phyloP scores from a whole-genome alignment of 2,329 filamentous ascomycete genomes.

The Alternaria dauci region DNA sequence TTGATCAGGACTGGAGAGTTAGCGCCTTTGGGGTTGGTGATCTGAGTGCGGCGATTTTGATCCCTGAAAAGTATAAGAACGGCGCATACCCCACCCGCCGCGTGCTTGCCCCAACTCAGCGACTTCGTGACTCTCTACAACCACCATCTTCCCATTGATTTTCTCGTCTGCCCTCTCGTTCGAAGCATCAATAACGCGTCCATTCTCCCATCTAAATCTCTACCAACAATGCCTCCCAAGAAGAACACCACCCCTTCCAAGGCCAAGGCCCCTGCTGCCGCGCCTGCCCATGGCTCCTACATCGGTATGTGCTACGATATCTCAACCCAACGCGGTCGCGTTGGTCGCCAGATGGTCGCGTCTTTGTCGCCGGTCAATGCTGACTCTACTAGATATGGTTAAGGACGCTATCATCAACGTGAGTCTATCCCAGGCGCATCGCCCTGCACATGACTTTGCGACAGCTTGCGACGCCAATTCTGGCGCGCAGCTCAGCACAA shows the following conservation, averaged over 20 bases:
- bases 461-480: constrained; percentile 34
- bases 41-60: constrained; percentile 39
- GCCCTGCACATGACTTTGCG: constrained; percentile 40
- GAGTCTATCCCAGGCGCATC: constrained; percentile 65
- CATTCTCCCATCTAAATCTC: constrained; percentile 36
- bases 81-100: constrained; percentile 34
- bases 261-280: constrained; percentile 65
- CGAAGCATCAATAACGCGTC: constrained; percentile 41
- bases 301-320: constrained; percentile 64
- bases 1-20: constrained; percentile 42
- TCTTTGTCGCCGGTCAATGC: constrained; percentile 62
- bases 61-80: constrained; percentile 40
- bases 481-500: constrained; percentile 39
- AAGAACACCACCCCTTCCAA: constrained; percentile 63
- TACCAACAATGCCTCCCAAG: constrained; percentile 70
- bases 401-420: constrained; percentile 75
- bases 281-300: constrained; percentile 69
- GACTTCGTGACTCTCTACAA: constrained; percentile 39
- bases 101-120: constrained; percentile 33
- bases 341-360: constrained; percentile 44
- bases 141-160: constrained; percentile 32
- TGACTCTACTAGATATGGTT: constrained; percentile 72
- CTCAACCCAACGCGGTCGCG: constrained; percentile 59
- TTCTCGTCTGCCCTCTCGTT: constrained; percentile 39
- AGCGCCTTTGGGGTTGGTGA: constrained; percentile 37